Percentiles rank a stretch among this genome's conserved stretches.
Evolutionary conservation across 1,284 basidiomycete species (phyloP).

Genomic region (Mycena citricolor): DNA sequence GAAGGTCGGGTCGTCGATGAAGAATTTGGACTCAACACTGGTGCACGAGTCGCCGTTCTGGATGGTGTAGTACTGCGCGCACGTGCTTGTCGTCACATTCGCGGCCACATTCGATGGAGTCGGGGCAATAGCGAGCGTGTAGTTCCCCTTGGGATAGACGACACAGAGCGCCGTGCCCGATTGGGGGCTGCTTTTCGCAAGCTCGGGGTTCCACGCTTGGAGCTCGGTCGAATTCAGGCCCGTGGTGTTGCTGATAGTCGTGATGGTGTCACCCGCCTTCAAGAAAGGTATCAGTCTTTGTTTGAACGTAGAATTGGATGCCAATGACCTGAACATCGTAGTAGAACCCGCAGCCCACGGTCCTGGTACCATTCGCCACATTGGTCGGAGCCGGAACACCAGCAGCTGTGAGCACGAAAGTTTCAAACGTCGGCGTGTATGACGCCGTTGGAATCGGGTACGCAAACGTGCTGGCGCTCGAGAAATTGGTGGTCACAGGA

Average conservation of each 20-base stretch:
- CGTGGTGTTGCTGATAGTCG: constrained; percentile 16
- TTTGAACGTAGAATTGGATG: not conserved
- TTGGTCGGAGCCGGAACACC: constrained; percentile 27
- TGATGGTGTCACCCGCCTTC: constrained; percentile 20
- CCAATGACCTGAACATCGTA: constrained; percentile 22
- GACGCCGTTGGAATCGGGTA: constrained; percentile 23
- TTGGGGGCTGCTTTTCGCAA: not conserved
- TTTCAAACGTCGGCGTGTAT: constrained; percentile 16
- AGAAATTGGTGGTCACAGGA: constrained; percentile 20
- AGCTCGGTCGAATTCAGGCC: constrained; percentile 3
- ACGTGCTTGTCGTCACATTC: constrained; percentile 7
- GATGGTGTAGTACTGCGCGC: constrained; percentile 25
- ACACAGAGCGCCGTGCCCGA: constrained; percentile 5
- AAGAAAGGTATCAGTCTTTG: not conserved
- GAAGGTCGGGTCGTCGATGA: constrained; percentile 20
- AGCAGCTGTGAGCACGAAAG: constrained; percentile 20
- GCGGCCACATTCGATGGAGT: constrained; percentile 6
- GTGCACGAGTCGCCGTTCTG: constrained; percentile 21
- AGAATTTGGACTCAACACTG: constrained; percentile 20
- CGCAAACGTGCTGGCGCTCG: constrained; percentile 14
- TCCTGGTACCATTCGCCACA: constrained; percentile 25
- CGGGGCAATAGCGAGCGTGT: constrained; percentile 1
- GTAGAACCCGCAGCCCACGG: constrained; percentile 25
- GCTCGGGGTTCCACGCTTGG: constrained; percentile 10
- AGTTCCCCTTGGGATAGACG: constrained; percentile 10